These are phyloP conservation scores for Breynia disticha DNA, from an alignment of 441 rosid species.

Conservation along the genomic window DNA sequence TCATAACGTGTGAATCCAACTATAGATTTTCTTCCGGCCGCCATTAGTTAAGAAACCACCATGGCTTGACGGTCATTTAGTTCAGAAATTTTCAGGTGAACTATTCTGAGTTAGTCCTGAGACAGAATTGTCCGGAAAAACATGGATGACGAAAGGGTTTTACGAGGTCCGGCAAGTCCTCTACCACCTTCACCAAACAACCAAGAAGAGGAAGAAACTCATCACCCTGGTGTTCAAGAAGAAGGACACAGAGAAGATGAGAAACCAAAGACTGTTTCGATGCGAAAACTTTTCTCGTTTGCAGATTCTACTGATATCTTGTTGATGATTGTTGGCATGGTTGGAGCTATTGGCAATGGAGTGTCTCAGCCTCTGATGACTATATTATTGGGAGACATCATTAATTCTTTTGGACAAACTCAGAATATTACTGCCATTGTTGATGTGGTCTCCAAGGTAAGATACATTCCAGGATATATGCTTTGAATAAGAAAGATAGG, in stretches of 20 bases:
- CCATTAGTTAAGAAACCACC: too few relatives aligned
- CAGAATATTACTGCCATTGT: constrained; percentile 26
- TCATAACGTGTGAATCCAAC: too few relatives aligned
- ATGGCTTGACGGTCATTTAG: too few relatives aligned
- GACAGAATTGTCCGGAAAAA: too few relatives aligned
- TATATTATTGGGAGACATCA: constrained; percentile 40
- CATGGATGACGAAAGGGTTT: neutral
- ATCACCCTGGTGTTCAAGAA: constrained; percentile 23
- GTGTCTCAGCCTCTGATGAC: constrained; percentile 45
- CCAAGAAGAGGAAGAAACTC: neutral
- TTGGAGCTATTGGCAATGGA: constrained; percentile 59
- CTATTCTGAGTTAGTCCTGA: too few relatives aligned
- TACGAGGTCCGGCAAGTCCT: neutral
- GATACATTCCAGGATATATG: neutral
- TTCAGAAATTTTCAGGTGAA: too few relatives aligned
- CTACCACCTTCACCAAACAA: too few relatives aligned
- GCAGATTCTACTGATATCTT: constrained; percentile 37
- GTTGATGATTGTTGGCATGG: constrained; percentile 47
- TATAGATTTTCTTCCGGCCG: too few relatives aligned
- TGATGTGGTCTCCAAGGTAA: constrained; percentile 40
- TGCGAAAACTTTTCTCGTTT: constrained; percentile 53
- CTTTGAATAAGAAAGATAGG: neutral
- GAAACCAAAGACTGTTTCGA: constrained; percentile 30
- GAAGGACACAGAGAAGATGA: constrained; percentile 3
- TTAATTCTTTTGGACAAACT: constrained; percentile 42